Conservation (phyloP, 768 basidiomycete species). For the Mycena albidolilacea region DNA sequence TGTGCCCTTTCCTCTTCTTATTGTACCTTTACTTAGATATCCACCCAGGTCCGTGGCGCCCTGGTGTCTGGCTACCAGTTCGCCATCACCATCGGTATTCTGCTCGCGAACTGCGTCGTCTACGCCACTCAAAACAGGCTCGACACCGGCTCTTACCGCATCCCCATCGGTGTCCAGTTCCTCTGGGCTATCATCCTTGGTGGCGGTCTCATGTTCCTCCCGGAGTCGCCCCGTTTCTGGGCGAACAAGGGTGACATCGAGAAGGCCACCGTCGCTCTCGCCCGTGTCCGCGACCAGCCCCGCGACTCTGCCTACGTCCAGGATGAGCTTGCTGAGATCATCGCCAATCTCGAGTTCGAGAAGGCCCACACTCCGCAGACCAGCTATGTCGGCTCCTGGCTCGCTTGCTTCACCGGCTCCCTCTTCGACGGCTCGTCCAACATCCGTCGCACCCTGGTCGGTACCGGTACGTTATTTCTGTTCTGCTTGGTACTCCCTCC, state of each 20-base stretch:
- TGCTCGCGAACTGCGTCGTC: constrained; percentile 3
- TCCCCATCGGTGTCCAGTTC: constrained; percentile 72
- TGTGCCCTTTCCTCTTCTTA: not conserved
- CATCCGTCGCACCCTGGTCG: constrained; percentile 78
- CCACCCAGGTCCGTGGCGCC: not conserved
- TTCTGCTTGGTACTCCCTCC: too few relatives aligned
- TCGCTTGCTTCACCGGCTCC: constrained; percentile 60
- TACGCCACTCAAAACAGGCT: constrained; percentile 71
- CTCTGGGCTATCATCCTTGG: constrained; percentile 73
- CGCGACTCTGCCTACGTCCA: constrained; percentile 67
- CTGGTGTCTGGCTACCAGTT: constrained; percentile 2
- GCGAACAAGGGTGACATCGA: constrained; percentile 51
- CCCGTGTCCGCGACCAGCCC: constrained; percentile 72
- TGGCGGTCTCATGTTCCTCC: constrained; percentile 6
- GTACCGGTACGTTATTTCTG: constrained; percentile 58
- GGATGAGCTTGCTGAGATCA: constrained; percentile 64
- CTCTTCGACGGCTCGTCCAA: constrained; percentile 40
- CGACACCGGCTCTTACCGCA: constrained; percentile 72
- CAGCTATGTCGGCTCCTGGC: constrained; percentile 72
- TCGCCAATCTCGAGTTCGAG: constrained; percentile 75
- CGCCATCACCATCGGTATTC: constrained; percentile 2
- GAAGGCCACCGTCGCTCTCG: constrained; percentile 71
- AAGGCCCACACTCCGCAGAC: constrained; percentile 65
- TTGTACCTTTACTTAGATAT: not conserved
- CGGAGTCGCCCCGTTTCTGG: not conserved